A percentile compares a stretch with the other conserved stretches of the same genome.
Conservation (phyloP, 1,284 basidiomycete genomes). For the Malassezia nana region DNA sequence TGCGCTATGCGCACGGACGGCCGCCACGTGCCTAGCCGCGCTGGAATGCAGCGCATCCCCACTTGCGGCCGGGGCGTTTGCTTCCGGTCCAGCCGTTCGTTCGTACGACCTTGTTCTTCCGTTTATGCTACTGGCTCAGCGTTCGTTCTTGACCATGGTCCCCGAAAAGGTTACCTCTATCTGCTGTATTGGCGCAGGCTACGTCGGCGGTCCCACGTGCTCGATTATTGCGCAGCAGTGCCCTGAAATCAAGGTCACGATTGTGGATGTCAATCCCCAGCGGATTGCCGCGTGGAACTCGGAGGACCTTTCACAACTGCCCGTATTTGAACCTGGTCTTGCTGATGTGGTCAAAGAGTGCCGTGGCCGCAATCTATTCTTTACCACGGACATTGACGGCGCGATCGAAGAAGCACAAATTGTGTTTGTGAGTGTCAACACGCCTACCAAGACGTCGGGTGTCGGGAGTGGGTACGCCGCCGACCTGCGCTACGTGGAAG, state of each 20-base stretch:
- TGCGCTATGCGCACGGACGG: not conserved
- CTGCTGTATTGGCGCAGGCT: conserved; percentile 73
- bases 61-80: not conserved
- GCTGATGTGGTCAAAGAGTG: conserved; percentile 79
- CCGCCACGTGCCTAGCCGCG: not conserved
- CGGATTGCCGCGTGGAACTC: conserved; percentile 94
- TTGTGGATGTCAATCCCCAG: conserved; percentile 89
- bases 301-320: conserved; percentile 52
- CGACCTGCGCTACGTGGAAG: conserved; percentile 64
- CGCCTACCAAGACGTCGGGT: conserved; percentile 94
- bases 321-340: conserved; percentile 97
- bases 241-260: conserved; percentile 86
- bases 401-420: conserved; percentile 81
- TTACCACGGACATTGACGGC: conserved; percentile 88
- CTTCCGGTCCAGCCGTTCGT: not conserved
- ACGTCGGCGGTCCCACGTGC: conserved; percentile 71
- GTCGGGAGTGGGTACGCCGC: conserved; percentile 95
- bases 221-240: conserved; percentile 89
- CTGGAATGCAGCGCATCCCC: not conserved
- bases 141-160: not conserved
- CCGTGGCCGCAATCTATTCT: conserved; percentile 89
- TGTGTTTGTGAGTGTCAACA: conserved; percentile 72
- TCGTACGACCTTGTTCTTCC: not conserved
- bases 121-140: not conserved
- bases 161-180: conserved; percentile 28